phyloP scores from a whole-genome alignment of 495 filamentous ascomycete species.

The Podospora bellae-mahoneyi region DNA sequence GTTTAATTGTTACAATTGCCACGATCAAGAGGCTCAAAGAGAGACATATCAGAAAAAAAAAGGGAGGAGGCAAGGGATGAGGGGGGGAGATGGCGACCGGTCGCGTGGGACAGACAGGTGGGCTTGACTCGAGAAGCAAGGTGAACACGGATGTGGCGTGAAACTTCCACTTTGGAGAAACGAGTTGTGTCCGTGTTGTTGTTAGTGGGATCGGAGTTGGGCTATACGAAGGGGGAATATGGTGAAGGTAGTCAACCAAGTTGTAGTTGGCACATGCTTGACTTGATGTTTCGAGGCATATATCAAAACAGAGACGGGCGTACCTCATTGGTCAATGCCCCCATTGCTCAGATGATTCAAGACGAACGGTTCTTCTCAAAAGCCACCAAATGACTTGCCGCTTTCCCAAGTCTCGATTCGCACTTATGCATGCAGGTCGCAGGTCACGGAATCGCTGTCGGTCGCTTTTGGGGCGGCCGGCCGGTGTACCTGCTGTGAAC shows the following conservation, averaged over 20 bases:
- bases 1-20: neutral
- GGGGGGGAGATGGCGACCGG: neutral
- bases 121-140: neutral
- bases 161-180: neutral
- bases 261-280: neutral
- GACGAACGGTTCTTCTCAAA: neutral
- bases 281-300: too few species aligned
- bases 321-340: neutral
- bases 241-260: neutral
- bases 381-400: conserved; percentile 8
- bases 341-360: neutral
- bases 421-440: conserved; percentile 3
- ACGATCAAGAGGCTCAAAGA: neutral
- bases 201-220: neutral
- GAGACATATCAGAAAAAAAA: neutral
- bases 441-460: neutral
- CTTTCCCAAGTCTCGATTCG: neutral
- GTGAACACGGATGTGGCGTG: neutral
- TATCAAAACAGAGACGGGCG: neutral
- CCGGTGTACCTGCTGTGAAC: neutral
- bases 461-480: neutral
- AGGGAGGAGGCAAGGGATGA: neutral
- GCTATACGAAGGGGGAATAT: neutral
- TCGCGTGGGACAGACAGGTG: neutral
- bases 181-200: neutral